Base-by-base conservation (phyloP, 2,329 filamentous ascomycete genomes). In the Diplodia scrobiculata region DNA sequence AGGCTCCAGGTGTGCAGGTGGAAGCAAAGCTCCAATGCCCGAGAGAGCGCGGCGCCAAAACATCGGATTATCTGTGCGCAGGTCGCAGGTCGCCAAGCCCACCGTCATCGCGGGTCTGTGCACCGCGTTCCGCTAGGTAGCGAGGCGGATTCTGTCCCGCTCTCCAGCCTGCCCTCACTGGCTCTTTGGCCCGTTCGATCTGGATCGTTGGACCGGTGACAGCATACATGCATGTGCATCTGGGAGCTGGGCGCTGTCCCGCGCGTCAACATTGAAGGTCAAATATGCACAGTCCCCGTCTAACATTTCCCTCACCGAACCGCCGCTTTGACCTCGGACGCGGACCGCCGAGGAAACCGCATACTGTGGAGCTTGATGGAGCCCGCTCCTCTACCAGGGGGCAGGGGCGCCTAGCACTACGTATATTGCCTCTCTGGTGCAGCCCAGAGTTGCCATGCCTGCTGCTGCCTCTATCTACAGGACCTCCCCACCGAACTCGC, bases 21-120 rank as follows among this genome's bases (percentile, higher is more conserved):
- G 53, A 55, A 36, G 51, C 51, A 47, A 55, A 65, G 63, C 63
- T 65, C 63, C 63, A 65, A 65, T 55, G 51, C 63, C 63, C 51
- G 62, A 55, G 27, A 65, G 52, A 55, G 62, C 62, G 63, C 52
- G 52, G 45, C 63, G 63, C 63, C 52, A 55, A 38, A 54, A 55
- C 63, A 38, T 50, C 13, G 34, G 45, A 45, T 45, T 27, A 55
- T 25, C 29, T 34, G 36, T 45, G 63, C 41, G 52, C 51, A 32
- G 25, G 21, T 25, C 51, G 41, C 11, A 25, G 21, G 25, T 25
- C 13, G 63, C 63, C 63, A 65, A 65, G 63, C 21, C 52, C 41
- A 65, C 54, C 51, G 29, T 19, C 25, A 48, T 45, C 38, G 55
- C 25, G 58, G 58, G 25, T 19, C 55, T 38, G 25, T 17, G 34